Evolutionary conservation across 306 rosid species (phyloP), one percentile per base, ranked within the genome.

Genomic region (Ziziphus jujuba): DNA sequence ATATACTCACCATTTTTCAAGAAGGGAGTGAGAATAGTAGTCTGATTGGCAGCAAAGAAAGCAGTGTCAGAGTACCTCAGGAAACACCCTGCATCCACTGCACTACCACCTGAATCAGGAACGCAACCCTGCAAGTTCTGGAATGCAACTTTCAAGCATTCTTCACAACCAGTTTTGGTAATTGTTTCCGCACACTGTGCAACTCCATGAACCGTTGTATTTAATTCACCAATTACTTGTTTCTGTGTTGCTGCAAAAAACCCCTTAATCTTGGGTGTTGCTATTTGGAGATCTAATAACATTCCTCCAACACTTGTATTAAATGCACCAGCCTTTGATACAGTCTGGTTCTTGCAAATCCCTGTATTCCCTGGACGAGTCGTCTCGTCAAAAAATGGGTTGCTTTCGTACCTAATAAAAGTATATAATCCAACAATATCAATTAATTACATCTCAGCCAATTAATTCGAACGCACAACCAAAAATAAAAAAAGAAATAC

Each of bases 51-150:
- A 44, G 84, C 71, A 47, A 87, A 84, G 72, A 87, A 84, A 11
- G 86, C 62, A 22, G 83, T 66, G 24, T 36, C 47, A 0, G 93
- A 87, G 58, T 76, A 87, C 80, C 93, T 78, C 70, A 87, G 56
- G 51, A 87, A 87, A 49, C 93, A 87, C 1, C 93, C 93, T 4
- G 86, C 82, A 75, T 85, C 95, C 34, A 20, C 76, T 2, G 95
- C 79, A 44, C 80, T 72, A 4, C 82, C 95, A 20, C 77, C 69
- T n/a, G 74, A 6, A 11, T 72, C 70, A 11, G 87, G 87, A 61
- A 81, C 70, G 38, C 95, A 88, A 54, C 22, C 35, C 8, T 79
- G 79, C 19, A 81, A 31, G 45, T 70, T 85, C 54, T 21, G 66
- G 36, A 53, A 60, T 1, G 71, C 95, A 52, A 70, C 77, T 12